Evolutionary conservation across 1,284 basidiomycete species (phyloP).

Genomic region (Amylostereum chailletii): DNA sequence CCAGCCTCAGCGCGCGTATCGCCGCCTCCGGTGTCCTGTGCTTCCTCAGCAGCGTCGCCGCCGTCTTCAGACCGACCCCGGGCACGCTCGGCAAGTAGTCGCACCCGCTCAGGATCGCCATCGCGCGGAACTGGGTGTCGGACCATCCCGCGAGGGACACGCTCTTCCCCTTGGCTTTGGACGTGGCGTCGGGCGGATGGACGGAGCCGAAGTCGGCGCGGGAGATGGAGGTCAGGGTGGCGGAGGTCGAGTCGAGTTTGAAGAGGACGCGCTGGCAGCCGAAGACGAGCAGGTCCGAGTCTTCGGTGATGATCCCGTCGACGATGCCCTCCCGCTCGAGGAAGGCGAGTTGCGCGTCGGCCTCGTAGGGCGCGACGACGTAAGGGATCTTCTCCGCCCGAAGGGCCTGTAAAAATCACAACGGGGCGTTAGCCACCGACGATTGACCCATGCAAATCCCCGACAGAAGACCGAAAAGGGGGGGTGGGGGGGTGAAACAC

Average conservation of each 20-base stretch:
- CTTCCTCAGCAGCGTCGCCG: conserved; percentile 74
- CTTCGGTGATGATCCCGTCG: conserved; percentile 94
- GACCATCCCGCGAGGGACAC: conserved; percentile 69
- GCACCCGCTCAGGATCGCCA: conserved; percentile 96
- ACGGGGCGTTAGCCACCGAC: too few relatives aligned
- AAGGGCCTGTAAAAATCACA: conserved; percentile 50
- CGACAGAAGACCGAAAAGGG: too few relatives aligned
- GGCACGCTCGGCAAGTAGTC: conserved; percentile 94
- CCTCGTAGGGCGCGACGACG: conserved; percentile 97
- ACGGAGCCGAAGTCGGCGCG: conserved; percentile 71
- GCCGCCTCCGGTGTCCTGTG: conserved; percentile 86
- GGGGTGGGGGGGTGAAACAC: too few relatives aligned
- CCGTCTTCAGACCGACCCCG: conserved; percentile 95
- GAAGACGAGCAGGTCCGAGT: conserved; percentile 96
- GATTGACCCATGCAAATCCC: too few relatives aligned
- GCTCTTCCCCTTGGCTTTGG: too few relatives aligned
- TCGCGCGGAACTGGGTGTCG: conserved; percentile 82
- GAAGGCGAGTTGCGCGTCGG: conserved; percentile 94
- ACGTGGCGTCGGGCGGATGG: background rate
- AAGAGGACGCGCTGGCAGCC: conserved; percentile 84
- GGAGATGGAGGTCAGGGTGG: conserved; percentile 75
- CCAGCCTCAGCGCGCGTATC: conserved; percentile 71
- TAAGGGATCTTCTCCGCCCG: conserved; percentile 75
- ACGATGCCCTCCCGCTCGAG: conserved; percentile 80
- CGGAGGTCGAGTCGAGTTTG: conserved; percentile 74